phyloP scores from a whole-genome alignment of 2,329 filamentous ascomycete species.

The Fusarium torulosum region DNA sequence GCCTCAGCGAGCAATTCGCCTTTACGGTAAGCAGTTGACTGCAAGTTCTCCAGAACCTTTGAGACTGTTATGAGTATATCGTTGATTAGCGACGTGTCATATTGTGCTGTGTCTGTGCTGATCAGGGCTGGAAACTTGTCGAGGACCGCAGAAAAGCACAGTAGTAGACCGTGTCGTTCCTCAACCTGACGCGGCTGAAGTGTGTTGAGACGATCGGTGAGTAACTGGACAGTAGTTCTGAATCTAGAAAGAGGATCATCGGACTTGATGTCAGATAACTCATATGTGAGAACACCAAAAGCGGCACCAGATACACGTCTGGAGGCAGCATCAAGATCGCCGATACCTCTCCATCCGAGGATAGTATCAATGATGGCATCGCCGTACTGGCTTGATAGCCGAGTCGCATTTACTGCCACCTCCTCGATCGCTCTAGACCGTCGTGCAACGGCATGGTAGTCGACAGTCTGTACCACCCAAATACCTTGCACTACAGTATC shows the following conservation, averaged over 20 bases:
- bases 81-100: conserved; percentile 45
- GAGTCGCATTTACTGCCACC: conserved; percentile 77
- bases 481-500: conserved; percentile 87
- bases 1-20: conserved; percentile 75
- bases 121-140: conserved; percentile 59
- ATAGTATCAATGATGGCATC: conserved; percentile 77
- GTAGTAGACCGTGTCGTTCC: conserved; percentile 75
- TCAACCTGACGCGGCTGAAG: conserved; percentile 71
- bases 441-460: conserved; percentile 94
- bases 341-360: conserved; percentile 89
- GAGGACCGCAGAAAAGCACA: conserved; percentile 71
- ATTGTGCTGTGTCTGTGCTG: conserved; percentile 12
- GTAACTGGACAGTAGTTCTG: conserved; percentile 54
- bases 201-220: conserved; percentile 59
- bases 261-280: conserved; percentile 50
- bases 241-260: conserved; percentile 47
- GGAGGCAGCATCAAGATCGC: conserved; percentile 79
- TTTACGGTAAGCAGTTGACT: conserved; percentile 63
- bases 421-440: conserved; percentile 83
- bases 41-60: conserved; percentile 58
- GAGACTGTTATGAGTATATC: conserved; percentile 49
- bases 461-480: conserved; percentile 85
- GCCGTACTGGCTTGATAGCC: conserved; percentile 77
- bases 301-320: conserved; percentile 78
- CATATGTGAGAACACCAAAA: conserved; percentile 70